A percentile compares a stretch with the other conserved stretches of the same genome.
phyloP scores from a whole-genome alignment of 306 rosid genomes.

The Leucaena leucocephala region DNA sequence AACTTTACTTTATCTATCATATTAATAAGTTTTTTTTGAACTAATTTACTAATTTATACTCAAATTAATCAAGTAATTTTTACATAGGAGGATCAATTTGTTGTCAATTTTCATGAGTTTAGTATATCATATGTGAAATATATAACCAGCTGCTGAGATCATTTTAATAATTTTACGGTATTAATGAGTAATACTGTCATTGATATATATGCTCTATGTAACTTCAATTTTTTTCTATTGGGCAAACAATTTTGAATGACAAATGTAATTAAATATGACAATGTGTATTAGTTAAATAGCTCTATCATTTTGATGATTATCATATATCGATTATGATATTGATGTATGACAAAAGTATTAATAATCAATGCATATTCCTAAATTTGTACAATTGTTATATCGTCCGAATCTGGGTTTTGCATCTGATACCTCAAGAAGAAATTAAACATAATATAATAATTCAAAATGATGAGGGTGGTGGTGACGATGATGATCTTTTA shows the following conservation, averaged over 20 bases:
- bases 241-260: neutral
- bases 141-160: no score
- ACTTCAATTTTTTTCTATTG: neutral
- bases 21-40: no score
- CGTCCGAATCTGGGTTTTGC: conserved; percentile 7
- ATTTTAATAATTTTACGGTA: no score
- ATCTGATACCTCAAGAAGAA: neutral
- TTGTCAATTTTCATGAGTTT: neutral
- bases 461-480: conserved; percentile 1
- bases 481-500: neutral
- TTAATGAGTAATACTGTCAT: no score
- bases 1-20: no score
- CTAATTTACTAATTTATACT: no score
- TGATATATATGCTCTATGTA: neutral
- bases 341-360: neutral
- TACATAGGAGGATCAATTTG: neutral
- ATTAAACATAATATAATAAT: neutral
- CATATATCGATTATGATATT: no score
- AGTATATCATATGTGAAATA: no score
- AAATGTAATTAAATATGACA: neutral
- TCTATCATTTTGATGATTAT: no score
- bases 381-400: neutral
- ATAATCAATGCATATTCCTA: neutral
- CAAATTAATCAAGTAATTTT: no score
- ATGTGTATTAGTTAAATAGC: neutral